phyloP scores from a whole-genome alignment of 2,329 filamentous ascomycete genomes.

The Venturia effusa region DNA sequence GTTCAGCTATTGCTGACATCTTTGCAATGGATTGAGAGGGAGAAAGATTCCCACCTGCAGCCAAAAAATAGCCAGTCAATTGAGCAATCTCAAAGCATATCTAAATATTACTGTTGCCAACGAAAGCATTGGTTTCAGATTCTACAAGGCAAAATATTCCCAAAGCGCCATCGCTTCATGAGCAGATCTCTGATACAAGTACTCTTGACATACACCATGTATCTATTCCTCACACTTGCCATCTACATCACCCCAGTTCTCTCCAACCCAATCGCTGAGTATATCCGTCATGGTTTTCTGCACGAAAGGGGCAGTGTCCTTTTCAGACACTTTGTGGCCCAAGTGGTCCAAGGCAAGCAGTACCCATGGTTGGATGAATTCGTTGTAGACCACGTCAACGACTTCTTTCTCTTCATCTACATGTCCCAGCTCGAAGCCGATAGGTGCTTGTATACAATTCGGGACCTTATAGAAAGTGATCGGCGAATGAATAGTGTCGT shows the following conservation, averaged over 20 bases:
- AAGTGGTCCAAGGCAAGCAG: conserved; percentile 59
- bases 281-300: conserved; percentile 45
- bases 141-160: too few relatives aligned
- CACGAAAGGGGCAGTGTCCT: conserved; percentile 43
- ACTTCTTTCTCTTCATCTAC: conserved; percentile 22
- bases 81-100: too few relatives aligned
- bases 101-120: too few relatives aligned
- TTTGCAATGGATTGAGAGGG: too few relatives aligned
- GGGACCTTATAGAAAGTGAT: conserved; percentile 69
- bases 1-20: too few relatives aligned
- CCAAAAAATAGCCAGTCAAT: too few relatives aligned
- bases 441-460: conserved; percentile 62
- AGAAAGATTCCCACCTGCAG: too few relatives aligned
- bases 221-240: neutral
- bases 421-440: conserved; percentile 44
- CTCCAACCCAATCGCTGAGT: conserved; percentile 47
- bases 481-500: conserved; percentile 73
- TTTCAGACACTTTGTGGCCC: conserved; percentile 37
- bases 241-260: conserved; percentile 35
- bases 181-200: neutral
- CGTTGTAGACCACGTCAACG: conserved; percentile 83
- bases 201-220: neutral
- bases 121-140: too few relatives aligned
- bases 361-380: conserved; percentile 80
- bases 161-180: neutral